Evolutionary conservation across 495 filamentous ascomycete genomes (phyloP).

Genomic region (Amphirosellinia nigrospora): DNA sequence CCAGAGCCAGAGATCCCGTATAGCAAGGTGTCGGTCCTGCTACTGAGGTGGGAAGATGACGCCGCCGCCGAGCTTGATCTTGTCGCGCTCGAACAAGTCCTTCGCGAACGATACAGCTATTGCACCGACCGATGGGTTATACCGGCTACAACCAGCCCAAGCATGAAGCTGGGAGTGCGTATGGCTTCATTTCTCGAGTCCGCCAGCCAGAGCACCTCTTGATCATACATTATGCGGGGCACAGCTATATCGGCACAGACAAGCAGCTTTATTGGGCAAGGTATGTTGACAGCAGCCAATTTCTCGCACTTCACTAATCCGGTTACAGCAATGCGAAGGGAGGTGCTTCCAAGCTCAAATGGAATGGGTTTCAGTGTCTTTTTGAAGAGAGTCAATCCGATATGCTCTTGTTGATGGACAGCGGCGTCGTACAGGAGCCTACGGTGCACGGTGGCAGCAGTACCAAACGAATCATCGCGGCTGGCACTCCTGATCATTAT

Average conservation of each 20-base stretch:
- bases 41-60: slow-evolving; percentile 64
- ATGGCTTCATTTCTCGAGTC: slow-evolving; percentile 58
- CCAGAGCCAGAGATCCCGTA: slow-evolving; percentile 59
- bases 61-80: slow-evolving; percentile 55
- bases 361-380: slow-evolving; percentile 56
- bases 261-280: slow-evolving; percentile 62
- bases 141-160: slow-evolving; percentile 55
- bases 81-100: slow-evolving; percentile 53
- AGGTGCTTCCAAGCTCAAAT: slow-evolving; percentile 52
- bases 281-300: slow-evolving; percentile 47
- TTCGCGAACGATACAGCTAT: slow-evolving; percentile 60
- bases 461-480: slow-evolving; percentile 62
- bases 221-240: slow-evolving; percentile 63
- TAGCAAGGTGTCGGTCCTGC: slow-evolving; percentile 57
- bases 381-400: slow-evolving; percentile 58
- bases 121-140: slow-evolving; percentile 59
- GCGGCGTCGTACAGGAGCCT: slow-evolving; percentile 51
- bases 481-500: slow-evolving; percentile 56
- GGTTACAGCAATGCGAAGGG: slow-evolving; percentile 46
- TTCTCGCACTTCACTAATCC: slow-evolving; percentile 30
- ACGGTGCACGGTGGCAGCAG: slow-evolving; percentile 51
- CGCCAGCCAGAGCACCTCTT: slow-evolving; percentile 59
- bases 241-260: slow-evolving; percentile 56
- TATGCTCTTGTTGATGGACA: slow-evolving; percentile 55
- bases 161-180: slow-evolving; percentile 58